Base-by-base conservation (phyloP, 306 rosid species). In the Castanea mollissima region DNA sequence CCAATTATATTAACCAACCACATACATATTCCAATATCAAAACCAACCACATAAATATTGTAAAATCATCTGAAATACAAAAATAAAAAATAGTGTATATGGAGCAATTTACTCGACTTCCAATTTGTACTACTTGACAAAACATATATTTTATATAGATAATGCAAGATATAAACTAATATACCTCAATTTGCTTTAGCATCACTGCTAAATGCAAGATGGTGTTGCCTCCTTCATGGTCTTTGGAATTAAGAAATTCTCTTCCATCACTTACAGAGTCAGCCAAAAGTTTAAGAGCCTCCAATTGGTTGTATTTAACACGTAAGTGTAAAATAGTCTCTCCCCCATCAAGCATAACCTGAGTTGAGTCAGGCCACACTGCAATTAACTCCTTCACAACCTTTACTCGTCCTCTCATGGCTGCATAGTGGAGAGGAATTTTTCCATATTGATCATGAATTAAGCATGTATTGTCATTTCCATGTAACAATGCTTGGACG, bases 111-210 rank as follows among this genome's bases (percentile, higher is more conserved):
- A 31, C 32, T 31, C 0, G 32, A 31, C 32, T 31, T 31, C 34
- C 34, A 31, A 3, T 31, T 31, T 31, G 34, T 3, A 5, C 34
- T 31, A 31, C 34, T 31, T 3, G 5, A 31, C 5, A 31, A 31
- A 31, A 31, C 34, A 31, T 31, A 31, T 31, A 31, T 31, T 31
- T 4, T 31, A 31, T 31, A 31, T 31, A 31, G 5, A 31, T 4
- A 31, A 31, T 31, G 34, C 34, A 31, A 1, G 34, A 31, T 3
- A 31, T 31, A 31, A 31, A 31, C 0, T 31, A 31, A 31, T 4
- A 31, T n/a, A 78, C 76, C 55, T 78, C 51, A 16, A 5, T 27
- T 25, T 78, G 60, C 71, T 51, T 78, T 7, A 15, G 81, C 75
- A 57, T 71, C 63, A 60, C 59, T 12, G 77, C 72, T 29, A 59